Evolutionary conservation across 2,329 filamentous ascomycete species (phyloP).

Genomic region (Cercospora zeina): DNA sequence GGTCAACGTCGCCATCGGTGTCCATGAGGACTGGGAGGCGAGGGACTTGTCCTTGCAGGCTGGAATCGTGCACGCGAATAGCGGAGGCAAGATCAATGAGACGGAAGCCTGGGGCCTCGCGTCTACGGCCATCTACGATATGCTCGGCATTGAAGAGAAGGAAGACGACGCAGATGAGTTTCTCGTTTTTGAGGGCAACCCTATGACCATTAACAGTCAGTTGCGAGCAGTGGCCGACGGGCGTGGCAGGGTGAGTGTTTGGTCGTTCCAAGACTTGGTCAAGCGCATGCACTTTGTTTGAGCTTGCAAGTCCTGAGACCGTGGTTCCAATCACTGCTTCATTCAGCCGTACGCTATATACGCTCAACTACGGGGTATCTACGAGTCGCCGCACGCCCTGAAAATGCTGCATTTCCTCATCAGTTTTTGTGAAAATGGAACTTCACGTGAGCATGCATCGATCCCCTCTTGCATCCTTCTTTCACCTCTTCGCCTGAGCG

Average conservation of each 20-base stretch:
- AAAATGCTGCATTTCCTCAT: constrained; percentile 1
- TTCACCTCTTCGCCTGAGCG: constrained; percentile 35
- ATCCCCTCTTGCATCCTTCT: background rate
- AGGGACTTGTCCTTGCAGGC: constrained; percentile 62
- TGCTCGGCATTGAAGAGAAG: constrained; percentile 52
- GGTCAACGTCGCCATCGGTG: constrained; percentile 59
- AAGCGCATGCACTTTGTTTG: background rate
- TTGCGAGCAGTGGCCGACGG: constrained; percentile 58
- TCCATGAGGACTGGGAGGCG: constrained; percentile 63
- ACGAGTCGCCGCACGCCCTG: constrained; percentile 12
- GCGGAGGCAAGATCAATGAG: constrained; percentile 56
- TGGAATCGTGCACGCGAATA: constrained; percentile 60
- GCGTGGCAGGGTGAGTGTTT: constrained; percentile 33
- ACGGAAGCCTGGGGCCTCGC: constrained; percentile 59
- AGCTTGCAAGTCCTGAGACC: background rate
- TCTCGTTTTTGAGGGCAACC: constrained; percentile 63
- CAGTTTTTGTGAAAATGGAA: background rate
- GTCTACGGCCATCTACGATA: constrained; percentile 58
- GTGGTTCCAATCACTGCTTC: background rate
- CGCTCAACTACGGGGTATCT: constrained; percentile 18
- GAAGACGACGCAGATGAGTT: constrained; percentile 49
- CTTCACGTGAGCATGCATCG: background rate
- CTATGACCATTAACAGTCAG: constrained; percentile 59
- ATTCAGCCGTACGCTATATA: constrained; percentile 9
- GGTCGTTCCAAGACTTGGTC: constrained; percentile 25